Conservation (phyloP, 345 rosid species). For the Arabidopsis thaliana region DNA sequence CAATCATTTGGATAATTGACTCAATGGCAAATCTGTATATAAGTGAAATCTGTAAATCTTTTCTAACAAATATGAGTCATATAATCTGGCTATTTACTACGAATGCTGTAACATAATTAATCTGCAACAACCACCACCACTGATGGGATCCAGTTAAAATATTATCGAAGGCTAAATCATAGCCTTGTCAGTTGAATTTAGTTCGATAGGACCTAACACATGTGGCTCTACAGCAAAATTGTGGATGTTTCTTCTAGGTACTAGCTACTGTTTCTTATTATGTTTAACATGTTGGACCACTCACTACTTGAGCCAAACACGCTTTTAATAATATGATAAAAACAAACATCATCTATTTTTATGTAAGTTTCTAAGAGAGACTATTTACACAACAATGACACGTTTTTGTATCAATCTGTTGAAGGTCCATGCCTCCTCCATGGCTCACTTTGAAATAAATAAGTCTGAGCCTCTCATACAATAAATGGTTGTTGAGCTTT, state of each 20-base stretch:
- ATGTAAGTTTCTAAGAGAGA: constrained; percentile 4
- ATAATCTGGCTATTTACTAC: background rate
- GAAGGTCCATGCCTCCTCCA: constrained; percentile 18
- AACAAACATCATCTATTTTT: background rate
- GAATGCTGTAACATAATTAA: background rate
- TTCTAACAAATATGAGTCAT: background rate
- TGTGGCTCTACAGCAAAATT: background rate
- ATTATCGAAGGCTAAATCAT: background rate
- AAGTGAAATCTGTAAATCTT: too few species aligned
- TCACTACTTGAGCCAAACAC: constrained; percentile 1
- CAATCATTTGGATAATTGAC: too few species aligned
- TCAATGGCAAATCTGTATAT: too few species aligned
- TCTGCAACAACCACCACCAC: background rate
- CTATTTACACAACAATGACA: constrained; percentile 23
- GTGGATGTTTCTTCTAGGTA: background rate
- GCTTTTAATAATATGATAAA: background rate
- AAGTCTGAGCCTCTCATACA: constrained; percentile 41
- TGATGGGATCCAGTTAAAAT: background rate
- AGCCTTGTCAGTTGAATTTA: constrained; percentile 4
- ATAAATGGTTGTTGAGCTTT: constrained; percentile 59
- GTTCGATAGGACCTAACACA: constrained; percentile 1
- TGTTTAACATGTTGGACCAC: constrained; percentile 19
- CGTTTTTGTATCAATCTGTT: background rate
- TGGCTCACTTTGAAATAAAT: constrained; percentile 1
- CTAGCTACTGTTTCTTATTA: background rate